Base-by-base conservation (phyloP, 306 rosid species). In the Vigna angularis region DNA sequence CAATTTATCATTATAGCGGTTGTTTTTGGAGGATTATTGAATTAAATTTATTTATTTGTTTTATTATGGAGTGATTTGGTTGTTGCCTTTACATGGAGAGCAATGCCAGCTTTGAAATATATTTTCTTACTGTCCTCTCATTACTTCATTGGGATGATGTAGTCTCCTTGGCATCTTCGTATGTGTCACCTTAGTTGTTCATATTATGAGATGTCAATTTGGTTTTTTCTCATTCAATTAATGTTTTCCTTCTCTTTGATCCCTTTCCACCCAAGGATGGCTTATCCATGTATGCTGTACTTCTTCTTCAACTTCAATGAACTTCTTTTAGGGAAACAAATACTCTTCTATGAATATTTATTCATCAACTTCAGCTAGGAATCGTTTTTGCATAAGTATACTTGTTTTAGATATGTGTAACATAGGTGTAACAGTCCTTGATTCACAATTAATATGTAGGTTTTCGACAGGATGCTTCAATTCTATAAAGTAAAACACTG, bases 401-500 rank as follows among this genome's bases (percentile, higher is more conserved):
- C 51, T 69, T 66, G 52, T 74, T 82, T 48, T 70, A 79, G 53
- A 50, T 66, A 9, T 63, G 59, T 26, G 47, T 34, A 52, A 49
- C 42, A 36, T 36, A 36, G 42, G 42, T 36, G 9, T 36, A 36
- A 36, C 7, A 32, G 50, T 64, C 77, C 72, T 73, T 69, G 79
- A 75, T 36, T 62, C 72, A 66, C 69, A 45, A 66, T 59, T 59
- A 70, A 30, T 79, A 66, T 85, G 89, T 78, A 95, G 98, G 98
- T 91, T 55, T 77, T 95, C 26, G 78, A 85, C 70, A 83, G 88
- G 88, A 90, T 95, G 97, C 80, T 95, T 78, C 79, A 38, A 34
- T 93, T 82, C 83, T 85, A 84, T 85, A 73, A 50, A 42, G 75
- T 63, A n/a, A 77, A 80, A 32, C 52, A 47, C 18, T 66, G 30